A percentile compares a stretch with the other conserved stretches of the same genome.
These are phyloP conservation scores for Nicotiana rustica DNA, from an alignment of 305 asterid species.

Conservation along the genomic window DNA sequence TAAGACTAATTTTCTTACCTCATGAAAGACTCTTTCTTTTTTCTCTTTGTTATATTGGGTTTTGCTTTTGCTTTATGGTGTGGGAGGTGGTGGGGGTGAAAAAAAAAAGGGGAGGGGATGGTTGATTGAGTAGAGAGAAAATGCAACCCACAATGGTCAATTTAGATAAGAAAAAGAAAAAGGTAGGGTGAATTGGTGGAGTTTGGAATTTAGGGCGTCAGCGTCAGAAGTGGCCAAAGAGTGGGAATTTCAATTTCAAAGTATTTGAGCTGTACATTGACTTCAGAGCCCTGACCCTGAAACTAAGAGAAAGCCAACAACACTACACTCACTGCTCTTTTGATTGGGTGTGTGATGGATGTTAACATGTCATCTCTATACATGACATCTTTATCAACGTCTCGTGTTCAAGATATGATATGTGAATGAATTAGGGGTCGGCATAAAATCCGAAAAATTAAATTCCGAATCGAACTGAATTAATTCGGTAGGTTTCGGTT, in stretches of 20 bases:
- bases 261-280: slow-evolving; percentile 54
- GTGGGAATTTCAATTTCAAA: slow-evolving; percentile 41
- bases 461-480: no score
- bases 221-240: slow-evolving; percentile 33
- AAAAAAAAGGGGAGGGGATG: neutral
- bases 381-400: no score
- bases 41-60: no score
- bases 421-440: no score
- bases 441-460: no score
- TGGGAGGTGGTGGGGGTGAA: neutral
- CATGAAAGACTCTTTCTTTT: slow-evolving; percentile 11
- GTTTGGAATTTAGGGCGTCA: slow-evolving; percentile 44
- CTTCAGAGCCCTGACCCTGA: slow-evolving; percentile 53
- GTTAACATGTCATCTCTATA: slow-evolving; percentile 32
- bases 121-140: slow-evolving; percentile 44
- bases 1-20: slow-evolving; percentile 34
- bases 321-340: slow-evolving; percentile 23
- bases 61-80: slow-evolving; percentile 40
- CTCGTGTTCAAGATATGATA: no score
- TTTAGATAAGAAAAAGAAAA: slow-evolving; percentile 33
- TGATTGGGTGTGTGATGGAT: slow-evolving; percentile 44
- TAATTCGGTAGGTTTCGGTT: no score
- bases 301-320: neutral
- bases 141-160: slow-evolving; percentile 44
- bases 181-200: slow-evolving; percentile 18